Evolutionary conservation across 257 asterid species (phyloP).

Genomic region (Anisodus acutangulus): DNA sequence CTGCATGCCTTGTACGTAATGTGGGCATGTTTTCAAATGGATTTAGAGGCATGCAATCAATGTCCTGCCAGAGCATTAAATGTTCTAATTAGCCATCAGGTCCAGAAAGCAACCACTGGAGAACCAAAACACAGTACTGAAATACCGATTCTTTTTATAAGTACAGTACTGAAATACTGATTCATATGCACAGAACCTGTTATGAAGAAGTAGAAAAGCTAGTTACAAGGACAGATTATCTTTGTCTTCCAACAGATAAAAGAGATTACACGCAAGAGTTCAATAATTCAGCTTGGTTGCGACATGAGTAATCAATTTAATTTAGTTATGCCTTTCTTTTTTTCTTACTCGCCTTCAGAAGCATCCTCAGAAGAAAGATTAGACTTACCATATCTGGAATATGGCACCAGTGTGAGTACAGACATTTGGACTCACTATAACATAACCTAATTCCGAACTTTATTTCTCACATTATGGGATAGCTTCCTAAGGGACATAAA

Average conservation of each 20-base stretch:
- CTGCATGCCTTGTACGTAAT: slow-evolving; percentile 52
- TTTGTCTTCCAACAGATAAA: slow-evolving; percentile 13
- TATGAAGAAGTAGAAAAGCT: slow-evolving; percentile 14
- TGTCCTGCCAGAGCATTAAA: slow-evolving; percentile 62
- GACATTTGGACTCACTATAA: background rate
- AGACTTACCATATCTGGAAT: background rate
- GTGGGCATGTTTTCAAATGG: slow-evolving; percentile 75
- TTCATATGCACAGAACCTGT: background rate
- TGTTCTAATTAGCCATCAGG: slow-evolving; percentile 26
- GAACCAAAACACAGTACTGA: slow-evolving; percentile 14
- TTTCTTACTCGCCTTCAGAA: background rate
- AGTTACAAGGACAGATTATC: background rate
- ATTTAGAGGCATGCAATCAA: slow-evolving; percentile 91
- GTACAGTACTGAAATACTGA: slow-evolving; percentile 8
- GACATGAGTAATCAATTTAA: background rate
- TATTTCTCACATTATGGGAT: background rate
- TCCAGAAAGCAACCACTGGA: background rate
- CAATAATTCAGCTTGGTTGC: slow-evolving; percentile 18
- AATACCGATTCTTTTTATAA: background rate
- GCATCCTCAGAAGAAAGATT: slow-evolving; percentile 22
- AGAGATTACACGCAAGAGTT: slow-evolving; percentile 14
- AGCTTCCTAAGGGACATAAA: background rate
- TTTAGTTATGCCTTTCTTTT: slow-evolving; percentile 18
- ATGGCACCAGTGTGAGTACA: background rate
- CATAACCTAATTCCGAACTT: background rate